Evolutionary conservation across 1,284 basidiomycete genomes (phyloP), one percentile per base, ranked within the genome.

Genomic region (Apiotrichum mycotoxinovorans): DNA sequence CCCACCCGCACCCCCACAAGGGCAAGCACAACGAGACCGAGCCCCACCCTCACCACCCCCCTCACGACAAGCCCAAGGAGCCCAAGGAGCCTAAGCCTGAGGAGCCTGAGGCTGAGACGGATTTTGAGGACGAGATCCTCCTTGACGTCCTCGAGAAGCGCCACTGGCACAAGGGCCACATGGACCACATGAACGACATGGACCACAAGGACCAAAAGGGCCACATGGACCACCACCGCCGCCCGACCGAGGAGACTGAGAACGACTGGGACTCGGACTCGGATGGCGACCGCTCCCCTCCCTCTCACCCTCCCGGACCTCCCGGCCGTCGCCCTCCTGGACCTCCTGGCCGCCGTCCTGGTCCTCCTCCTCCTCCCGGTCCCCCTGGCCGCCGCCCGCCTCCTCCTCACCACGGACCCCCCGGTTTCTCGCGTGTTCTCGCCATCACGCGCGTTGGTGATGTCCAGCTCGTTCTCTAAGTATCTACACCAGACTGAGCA

Each of bases 371-470:
- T 54, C 52, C 51, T 23, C 23, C 11, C 10, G 40, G 46, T n/a
- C 50, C 45, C 12, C 52, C 51, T 22, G 55, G 42, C 46, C 41
- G 41, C 35, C 56, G 51, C 22, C 30, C 30, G 30, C 30, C 30
- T 30, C 30, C 7, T 30, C 30, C 30, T 5, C 30, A 30, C 30
- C 40, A 41, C 30, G 64, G 63, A 17, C 68, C 66, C 25, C 66
- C 63, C 2, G 66, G 67, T 9, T 56, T 62, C 42, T 60, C 63
- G 25, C 52, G 57, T 45, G 60, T 68, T 46, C 47, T 64, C 22
- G 70, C 62, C 11, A 54, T 62, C 27, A 64, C 69, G 41, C 65
- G 66, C 23, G 65, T 68, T 14, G 69, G 69, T 14, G 46, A 58
- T 25, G 64, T 71, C 46, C 40, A 40, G 30, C 56, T 70, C 34